Percentiles rank a stretch among this genome's conserved stretches.
Evolutionary conservation across 768 basidiomycete species (phyloP).

Genomic region (Postia placenta): DNA sequence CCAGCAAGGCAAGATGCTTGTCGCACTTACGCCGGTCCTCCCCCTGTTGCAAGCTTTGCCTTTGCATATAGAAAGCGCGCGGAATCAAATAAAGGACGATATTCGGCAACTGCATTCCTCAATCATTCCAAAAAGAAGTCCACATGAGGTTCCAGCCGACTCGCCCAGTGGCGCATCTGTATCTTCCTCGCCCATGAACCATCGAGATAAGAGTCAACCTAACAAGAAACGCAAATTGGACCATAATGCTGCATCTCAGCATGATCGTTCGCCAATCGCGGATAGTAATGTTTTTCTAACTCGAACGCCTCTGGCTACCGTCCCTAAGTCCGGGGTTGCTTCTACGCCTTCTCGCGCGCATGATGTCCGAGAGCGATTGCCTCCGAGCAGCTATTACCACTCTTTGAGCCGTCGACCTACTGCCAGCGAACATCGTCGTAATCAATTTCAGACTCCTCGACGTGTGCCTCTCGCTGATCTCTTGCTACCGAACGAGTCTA

Average conservation of each 20-base stretch:
- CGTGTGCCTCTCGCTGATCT: slow-evolving; percentile 1
- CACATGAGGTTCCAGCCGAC: background rate
- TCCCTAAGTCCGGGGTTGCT: no score
- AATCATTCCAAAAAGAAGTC: background rate
- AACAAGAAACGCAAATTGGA: background rate
- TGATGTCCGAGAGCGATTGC: no score
- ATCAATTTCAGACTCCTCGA: background rate
- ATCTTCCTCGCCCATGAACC: background rate
- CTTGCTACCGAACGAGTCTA: background rate
- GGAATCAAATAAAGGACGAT: slow-evolving; percentile 19
- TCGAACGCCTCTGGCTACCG: no score
- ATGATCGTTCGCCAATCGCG: no score
- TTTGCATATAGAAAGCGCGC: slow-evolving; percentile 41
- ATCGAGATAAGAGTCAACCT: background rate
- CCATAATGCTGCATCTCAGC: no score
- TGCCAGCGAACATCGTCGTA: no score
- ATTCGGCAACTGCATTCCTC: slow-evolving; percentile 6
- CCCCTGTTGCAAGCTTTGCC: slow-evolving; percentile 58
- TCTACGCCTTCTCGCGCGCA: no score
- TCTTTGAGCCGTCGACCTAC: no score
- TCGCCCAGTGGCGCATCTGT: no score
- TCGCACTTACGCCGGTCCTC: slow-evolving; percentile 50
- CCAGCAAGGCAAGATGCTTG: slow-evolving; percentile 51
- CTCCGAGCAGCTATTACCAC: no score
- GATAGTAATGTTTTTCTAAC: no score